Evolutionary conservation across 495 filamentous ascomycete genomes (phyloP), one percentile per base, ranked within the genome.

Genomic region (Aspergillus funiculosus): DNA sequence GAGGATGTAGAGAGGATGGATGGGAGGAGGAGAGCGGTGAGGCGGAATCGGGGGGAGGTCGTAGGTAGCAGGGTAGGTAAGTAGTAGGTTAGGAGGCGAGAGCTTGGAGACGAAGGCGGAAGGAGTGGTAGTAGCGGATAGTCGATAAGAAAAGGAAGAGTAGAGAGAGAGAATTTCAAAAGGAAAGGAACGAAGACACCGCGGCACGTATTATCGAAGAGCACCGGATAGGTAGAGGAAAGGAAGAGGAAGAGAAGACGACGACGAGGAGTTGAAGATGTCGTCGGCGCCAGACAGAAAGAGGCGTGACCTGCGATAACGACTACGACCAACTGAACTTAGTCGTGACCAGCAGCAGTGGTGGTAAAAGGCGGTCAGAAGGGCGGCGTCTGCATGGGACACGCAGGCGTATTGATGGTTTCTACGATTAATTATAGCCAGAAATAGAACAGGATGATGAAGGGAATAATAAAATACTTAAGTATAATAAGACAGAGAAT

Each of bases 281-380:
- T 41, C 40, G 51, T 38, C 36, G 27, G 27, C 43, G 22, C 18
- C 30, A 48, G 48, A 22, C 22, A 18, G 29, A 24, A 13, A 53
- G 52, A 57, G 54, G 61, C 44, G 60, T 67, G 64, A 67, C 66
- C 58, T 40, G 45, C 58, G 66, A 66, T 64, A 67, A 66, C 60
- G 57, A 65, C 51, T 57, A 57, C 56, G 51, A 39, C n/a, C n/a
- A n/a, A n/a, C n/a, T n/a, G n/a, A n/a, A n/a, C n/a, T n/a, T n/a
- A n/a, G n/a, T n/a, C n/a, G n/a, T n/a, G n/a, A n/a, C n/a, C n/a
- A n/a, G n/a, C n/a, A 39, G 37, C 35, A 41, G 26, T 42, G 52
- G 48, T 36, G 56, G 39, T 55, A 35, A 51, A 55, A 61, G 61
- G 61, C 61, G 62, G 64, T 67, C 58, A 63, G 63, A 41, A 59